Evolutionary conservation across 2,329 filamentous ascomycete species (phyloP).

Genomic region (Apiospora arundinis): DNA sequence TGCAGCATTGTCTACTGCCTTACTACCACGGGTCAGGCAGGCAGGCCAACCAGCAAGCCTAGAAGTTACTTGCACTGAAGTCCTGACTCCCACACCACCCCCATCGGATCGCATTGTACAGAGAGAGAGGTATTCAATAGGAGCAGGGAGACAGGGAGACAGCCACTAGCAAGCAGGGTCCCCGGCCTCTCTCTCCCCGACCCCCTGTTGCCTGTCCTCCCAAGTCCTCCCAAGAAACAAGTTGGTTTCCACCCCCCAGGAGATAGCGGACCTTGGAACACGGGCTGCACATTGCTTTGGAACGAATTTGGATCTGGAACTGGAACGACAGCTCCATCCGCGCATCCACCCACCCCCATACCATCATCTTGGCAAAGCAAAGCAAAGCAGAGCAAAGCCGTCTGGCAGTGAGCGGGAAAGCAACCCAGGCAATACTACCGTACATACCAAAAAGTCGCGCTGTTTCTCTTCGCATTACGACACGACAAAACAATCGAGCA

Average conservation of each 20-base stretch:
- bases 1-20: too few relatives aligned
- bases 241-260: constrained; percentile 18
- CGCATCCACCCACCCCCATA: constrained; percentile 13
- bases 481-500: constrained; percentile 26
- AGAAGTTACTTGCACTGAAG: neutral
- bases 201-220: constrained; percentile 17
- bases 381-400: constrained; percentile 8
- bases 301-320: constrained; percentile 19
- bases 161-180: constrained; percentile 8
- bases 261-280: constrained; percentile 17
- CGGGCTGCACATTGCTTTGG: constrained; percentile 18
- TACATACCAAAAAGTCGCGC: constrained; percentile 15
- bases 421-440: neutral
- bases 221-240: constrained; percentile 19
- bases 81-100: neutral
- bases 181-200: constrained; percentile 4
- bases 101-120: too few relatives aligned
- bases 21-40: neutral
- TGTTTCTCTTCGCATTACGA: neutral
- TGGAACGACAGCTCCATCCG: constrained; percentile 14
- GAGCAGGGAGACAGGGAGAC: constrained; percentile 1
- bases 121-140: constrained; percentile 8
- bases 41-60: neutral
- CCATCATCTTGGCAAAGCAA: neutral
- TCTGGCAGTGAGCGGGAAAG: neutral